Evolutionary conservation across 192 early-diverging fungal species (phyloP).

Genomic region (Entophlyctis helioformis): DNA sequence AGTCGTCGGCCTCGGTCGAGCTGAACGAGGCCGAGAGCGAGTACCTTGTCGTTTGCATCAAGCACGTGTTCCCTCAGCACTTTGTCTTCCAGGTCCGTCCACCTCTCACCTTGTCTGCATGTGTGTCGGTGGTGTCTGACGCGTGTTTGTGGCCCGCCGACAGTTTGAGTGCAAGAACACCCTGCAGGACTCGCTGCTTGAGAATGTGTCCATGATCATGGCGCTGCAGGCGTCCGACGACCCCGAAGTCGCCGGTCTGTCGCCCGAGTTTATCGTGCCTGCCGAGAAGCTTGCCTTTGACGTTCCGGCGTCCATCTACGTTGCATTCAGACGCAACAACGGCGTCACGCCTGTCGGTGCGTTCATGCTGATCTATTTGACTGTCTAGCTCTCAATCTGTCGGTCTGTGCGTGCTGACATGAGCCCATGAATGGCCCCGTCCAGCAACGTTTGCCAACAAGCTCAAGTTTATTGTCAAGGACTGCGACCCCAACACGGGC

Average conservation of each 20-base stretch:
- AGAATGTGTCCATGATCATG: slow-evolving; percentile 83
- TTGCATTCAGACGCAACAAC: slow-evolving; percentile 66
- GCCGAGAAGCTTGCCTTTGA: slow-evolving; percentile 64
- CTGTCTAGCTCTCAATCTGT: too few relatives aligned
- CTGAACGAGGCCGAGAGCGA: slow-evolving; percentile 93
- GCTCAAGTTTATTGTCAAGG: slow-evolving; percentile 82
- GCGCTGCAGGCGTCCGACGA: slow-evolving; percentile 53
- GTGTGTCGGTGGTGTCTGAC: not conserved
- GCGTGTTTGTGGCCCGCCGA: too few relatives aligned
- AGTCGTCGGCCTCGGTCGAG: slow-evolving; percentile 62
- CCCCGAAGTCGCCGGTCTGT: slow-evolving; percentile 36
- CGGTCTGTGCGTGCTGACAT: too few relatives aligned
- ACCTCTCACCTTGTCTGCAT: not conserved
- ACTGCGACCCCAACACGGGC: slow-evolving; percentile 88
- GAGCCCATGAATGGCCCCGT: slow-evolving; percentile 1
- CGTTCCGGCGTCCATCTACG: slow-evolving; percentile 66
- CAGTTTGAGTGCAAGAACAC: slow-evolving; percentile 92
- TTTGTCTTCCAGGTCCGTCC: slow-evolving; percentile 76
- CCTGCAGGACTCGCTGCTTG: slow-evolving; percentile 81
- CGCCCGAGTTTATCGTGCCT: slow-evolving; percentile 60
- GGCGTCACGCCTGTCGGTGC: slow-evolving; percentile 45
- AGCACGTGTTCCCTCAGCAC: slow-evolving; percentile 84
- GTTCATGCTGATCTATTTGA: too few relatives aligned
- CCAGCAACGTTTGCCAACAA: slow-evolving; percentile 70
- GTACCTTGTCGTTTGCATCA: slow-evolving; percentile 83